Base-by-base conservation (phyloP, 345 rosid genomes). In the Rubroshorea leprosula region DNA sequence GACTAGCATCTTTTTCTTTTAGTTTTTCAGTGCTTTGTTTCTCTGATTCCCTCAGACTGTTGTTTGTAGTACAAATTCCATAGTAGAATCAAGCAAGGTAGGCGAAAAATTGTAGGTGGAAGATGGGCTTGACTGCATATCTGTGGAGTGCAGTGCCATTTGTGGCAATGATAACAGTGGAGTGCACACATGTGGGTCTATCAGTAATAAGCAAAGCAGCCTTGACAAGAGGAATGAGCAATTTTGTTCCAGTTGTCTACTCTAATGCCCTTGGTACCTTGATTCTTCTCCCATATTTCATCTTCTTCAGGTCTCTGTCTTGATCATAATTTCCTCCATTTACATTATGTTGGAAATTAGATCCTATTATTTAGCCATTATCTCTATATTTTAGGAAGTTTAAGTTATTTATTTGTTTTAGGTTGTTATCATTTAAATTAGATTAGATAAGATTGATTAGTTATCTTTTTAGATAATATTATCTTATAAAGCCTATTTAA, bases 161-260 rank as follows among this genome's bases (percentile, higher is more conserved):
- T 66, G 65, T 59, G 43, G 90, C 72, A 1, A 81, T 79, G 85
- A 19, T 81, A 0, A 21, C 70, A 8, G 78, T 75, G 55, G 86
- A 80, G 23, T 78, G 74, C 57, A 63, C 70, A 5, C 66, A 76
- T 38, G 81, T 77, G 21, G 80, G 75, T 19, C 5, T 72, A 15
- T 51, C 71, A 23, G 67, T 65, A 5, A 47, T 80, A 13, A 78
- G 55, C 62, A 80, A 83, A 60, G 82, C 76, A 51, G 90, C 84
- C 26, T 66, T 78, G 55, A 65, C 54, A 0, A 46, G 63, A 49
- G 90, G 90, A 56, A 71, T 83, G 72, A 81, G 77, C 83, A 74
- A 65, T 22, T 61, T 76, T 64, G 84, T 78, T 52, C 69, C 76
- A 51, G 75, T 80, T 51, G 74, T 74, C 43, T 80, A 83, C 64